phyloP scores from a whole-genome alignment of 2,329 filamentous ascomycete genomes.

The Neopestalotiopsis clavispora region DNA sequence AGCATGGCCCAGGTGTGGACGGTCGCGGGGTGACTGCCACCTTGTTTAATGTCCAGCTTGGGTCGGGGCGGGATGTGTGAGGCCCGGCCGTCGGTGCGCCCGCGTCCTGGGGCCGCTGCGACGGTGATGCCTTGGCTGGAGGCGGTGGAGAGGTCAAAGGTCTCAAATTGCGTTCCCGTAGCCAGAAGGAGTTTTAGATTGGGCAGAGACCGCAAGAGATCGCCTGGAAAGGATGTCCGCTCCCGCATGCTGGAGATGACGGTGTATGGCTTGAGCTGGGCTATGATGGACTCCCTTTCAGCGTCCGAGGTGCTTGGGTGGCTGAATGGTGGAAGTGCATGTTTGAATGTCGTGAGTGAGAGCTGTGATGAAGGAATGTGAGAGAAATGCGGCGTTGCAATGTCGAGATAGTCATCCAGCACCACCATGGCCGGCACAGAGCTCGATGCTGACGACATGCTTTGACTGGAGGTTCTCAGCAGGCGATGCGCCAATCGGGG shows the following conservation, averaged over 20 bases:
- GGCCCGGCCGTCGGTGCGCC: slow-evolving; percentile 27
- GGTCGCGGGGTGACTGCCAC: slow-evolving; percentile 52
- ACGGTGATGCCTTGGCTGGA: slow-evolving; percentile 54
- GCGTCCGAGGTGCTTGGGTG: slow-evolving; percentile 21
- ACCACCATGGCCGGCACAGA: not conserved
- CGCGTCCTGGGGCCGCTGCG: slow-evolving; percentile 51
- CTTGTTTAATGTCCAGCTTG: slow-evolving; percentile 33
- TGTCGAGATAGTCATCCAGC: slow-evolving; percentile 12
- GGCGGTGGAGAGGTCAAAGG: slow-evolving; percentile 60
- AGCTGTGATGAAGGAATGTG: not conserved
- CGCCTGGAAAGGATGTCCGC: slow-evolving; percentile 63
- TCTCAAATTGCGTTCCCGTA: slow-evolving; percentile 63
- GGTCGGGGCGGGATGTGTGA: slow-evolving; percentile 17
- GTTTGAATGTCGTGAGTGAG: slow-evolving; percentile 51
- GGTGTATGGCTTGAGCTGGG: slow-evolving; percentile 60
- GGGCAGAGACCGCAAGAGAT: slow-evolving; percentile 59
- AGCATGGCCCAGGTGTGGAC: slow-evolving; percentile 62
- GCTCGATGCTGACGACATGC: not conserved
- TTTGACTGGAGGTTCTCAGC: not conserved
- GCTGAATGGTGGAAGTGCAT: slow-evolving; percentile 54
- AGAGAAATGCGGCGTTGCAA: slow-evolving; percentile 5
- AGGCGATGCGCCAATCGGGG: not conserved
- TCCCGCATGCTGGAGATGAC: slow-evolving; percentile 67
- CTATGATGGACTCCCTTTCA: slow-evolving; percentile 51
- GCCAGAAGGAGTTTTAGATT: slow-evolving; percentile 68